Conservation (phyloP, 2,329 filamentous ascomycete species). For the Pleomassaria siparia region DNA sequence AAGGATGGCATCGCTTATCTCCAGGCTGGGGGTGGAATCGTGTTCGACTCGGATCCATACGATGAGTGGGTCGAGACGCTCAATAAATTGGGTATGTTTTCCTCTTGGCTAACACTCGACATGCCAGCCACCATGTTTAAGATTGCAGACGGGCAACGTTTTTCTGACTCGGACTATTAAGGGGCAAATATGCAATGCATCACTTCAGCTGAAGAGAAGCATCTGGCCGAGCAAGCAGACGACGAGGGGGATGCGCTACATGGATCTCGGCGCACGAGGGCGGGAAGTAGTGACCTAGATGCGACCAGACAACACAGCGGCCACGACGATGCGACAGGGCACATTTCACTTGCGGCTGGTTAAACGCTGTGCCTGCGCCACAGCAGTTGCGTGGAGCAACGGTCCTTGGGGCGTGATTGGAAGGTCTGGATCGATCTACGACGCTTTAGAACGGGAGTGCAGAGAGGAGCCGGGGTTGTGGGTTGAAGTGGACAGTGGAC, state of each 20-base stretch:
- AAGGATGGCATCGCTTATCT: constrained; percentile 91
- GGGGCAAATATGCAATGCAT: constrained; percentile 84
- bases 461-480: neutral
- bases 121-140: neutral
- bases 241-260: constrained; percentile 12
- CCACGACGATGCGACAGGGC: constrained; percentile 8
- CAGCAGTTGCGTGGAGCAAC: constrained; percentile 8
- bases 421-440: neutral
- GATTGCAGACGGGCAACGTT: constrained; percentile 5
- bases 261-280: neutral
- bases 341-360: constrained; percentile 33
- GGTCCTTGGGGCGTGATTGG: neutral
- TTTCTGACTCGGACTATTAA: constrained; percentile 24
- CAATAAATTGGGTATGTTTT: constrained; percentile 74
- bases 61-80: constrained; percentile 96
- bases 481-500: neutral
- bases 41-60: constrained; percentile 75
- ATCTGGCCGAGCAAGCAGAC: constrained; percentile 52
- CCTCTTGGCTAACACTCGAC: neutral
- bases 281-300: neutral
- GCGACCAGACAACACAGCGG: neutral
- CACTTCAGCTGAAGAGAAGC: constrained; percentile 74
- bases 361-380: constrained; percentile 24
- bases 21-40: constrained; percentile 64
- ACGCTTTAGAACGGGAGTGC: neutral